Evolutionary conservation across 106 monocot species (phyloP).

Genomic region (Triglochin maritima): DNA sequence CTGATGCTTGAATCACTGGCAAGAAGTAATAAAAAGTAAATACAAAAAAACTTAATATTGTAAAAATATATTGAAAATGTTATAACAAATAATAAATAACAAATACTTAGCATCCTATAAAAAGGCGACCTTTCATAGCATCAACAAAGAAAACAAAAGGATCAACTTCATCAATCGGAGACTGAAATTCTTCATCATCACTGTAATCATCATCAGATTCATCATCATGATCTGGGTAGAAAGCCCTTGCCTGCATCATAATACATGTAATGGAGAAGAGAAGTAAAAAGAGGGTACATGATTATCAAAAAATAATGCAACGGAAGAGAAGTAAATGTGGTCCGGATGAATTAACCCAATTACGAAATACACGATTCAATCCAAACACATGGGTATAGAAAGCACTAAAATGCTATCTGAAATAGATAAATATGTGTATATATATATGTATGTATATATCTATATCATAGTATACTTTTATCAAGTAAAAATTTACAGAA

Average conservation of each 20-base stretch:
- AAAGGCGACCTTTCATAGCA: constrained; percentile 54
- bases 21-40: neutral
- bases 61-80: neutral
- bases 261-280: neutral
- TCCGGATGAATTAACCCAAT: too few relatives aligned
- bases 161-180: constrained; percentile 85
- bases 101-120: too few relatives aligned
- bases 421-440: too few relatives aligned
- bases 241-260: constrained; percentile 53
- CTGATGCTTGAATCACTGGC: constrained; percentile 60
- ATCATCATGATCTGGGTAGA: constrained; percentile 47
- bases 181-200: constrained; percentile 75
- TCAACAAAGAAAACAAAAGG: constrained; percentile 90
- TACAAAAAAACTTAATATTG: neutral
- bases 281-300: neutral
- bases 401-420: too few relatives aligned
- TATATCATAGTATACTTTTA: too few relatives aligned
- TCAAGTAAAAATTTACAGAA: too few relatives aligned
- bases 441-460: too few relatives aligned
- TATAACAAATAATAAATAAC: too few relatives aligned
- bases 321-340: too few relatives aligned
- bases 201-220: constrained; percentile 76
- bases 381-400: too few relatives aligned
- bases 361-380: too few relatives aligned
- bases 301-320: neutral